Evolutionary conservation across 768 basidiomycete species (phyloP).

Genomic region (Clitopilus hobsonii): DNA sequence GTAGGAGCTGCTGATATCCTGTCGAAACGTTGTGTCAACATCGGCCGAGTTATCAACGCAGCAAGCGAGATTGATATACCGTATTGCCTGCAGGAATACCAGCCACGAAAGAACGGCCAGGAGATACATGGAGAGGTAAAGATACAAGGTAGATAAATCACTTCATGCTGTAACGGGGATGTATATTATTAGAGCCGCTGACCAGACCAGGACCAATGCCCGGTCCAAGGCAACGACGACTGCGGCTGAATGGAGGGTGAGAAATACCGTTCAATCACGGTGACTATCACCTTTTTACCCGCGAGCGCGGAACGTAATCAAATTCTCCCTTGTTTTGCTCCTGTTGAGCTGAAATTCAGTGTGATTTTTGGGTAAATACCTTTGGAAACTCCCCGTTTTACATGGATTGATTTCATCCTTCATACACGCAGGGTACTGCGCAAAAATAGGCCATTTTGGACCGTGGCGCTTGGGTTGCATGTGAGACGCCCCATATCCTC

Average conservation of each 20-base stretch:
- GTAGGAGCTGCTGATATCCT: conserved; percentile 12
- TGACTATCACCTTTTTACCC: background rate
- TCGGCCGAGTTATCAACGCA: background rate
- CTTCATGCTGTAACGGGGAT: background rate
- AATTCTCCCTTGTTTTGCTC: background rate
- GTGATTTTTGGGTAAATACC: background rate
- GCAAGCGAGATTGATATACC: background rate
- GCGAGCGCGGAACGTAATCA: background rate
- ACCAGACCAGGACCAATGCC: background rate
- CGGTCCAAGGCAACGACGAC: background rate
- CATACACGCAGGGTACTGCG: too few relatives aligned
- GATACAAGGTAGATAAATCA: background rate
- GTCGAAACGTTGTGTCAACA: background rate
- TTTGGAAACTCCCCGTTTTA: background rate
- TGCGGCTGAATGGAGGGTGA: background rate
- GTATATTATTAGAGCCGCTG: background rate
- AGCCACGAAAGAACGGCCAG: background rate
- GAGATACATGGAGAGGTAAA: background rate
- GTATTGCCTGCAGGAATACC: background rate
- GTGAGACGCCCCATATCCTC: too few relatives aligned
- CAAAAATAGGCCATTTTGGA: too few relatives aligned
- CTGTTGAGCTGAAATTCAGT: background rate
- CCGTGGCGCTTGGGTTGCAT: too few relatives aligned
- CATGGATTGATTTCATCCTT: too few relatives aligned
- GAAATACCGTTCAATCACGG: background rate